Evolutionary conservation across 495 filamentous ascomycete species (phyloP), one percentile per base, ranked within the genome.

Genomic region (Penicillium argentinense): DNA sequence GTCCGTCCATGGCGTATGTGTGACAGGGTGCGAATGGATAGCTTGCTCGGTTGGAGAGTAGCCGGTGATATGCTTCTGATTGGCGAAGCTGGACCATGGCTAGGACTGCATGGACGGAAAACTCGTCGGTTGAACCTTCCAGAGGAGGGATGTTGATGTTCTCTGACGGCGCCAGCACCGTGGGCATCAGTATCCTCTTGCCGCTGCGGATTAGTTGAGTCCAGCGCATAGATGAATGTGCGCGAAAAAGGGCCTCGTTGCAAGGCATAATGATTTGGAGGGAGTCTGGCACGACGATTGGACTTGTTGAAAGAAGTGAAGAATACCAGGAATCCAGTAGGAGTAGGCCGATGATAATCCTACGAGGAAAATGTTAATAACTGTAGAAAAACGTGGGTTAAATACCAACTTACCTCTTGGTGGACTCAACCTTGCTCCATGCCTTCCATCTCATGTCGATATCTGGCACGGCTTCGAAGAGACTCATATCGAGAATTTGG

Each of bases 281-380:
- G 9, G 73, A 65, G 34, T 77, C 74, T 12, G 75, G 71, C 3
- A 63, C 57, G 24, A 74, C 63, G 37, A 78, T 72, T 5, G 76
- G 76, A 32, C 69, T 68, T 13, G 71, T 72, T 14, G 72, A 75
- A 23, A 77, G 59, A 38, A 75, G 69, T 0, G 71, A 69, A 1
- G 76, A 76, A 38, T 72, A 75, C 74, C 74, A 79, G 0, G 73
- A 73, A 48, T 79, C 76, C 24, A 76, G 38, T 18, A 74, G 57
- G n/a, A 77, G 58, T 8, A 79, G 64, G 3, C 71, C 73, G n/a
- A 71, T 55, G 24, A 79, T 75, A 17, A 73, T 51, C 28, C 76
- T 76, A 23, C 19, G 22, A 3, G 0, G n/a, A 11, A 41, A 2
- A 33, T 18, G 16, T 49, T 33, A 41, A 21, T 6, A 23, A 22